Conservation (phyloP, 2,329 filamentous ascomycete genomes). For the Mollisiaceae sp. region DNA sequence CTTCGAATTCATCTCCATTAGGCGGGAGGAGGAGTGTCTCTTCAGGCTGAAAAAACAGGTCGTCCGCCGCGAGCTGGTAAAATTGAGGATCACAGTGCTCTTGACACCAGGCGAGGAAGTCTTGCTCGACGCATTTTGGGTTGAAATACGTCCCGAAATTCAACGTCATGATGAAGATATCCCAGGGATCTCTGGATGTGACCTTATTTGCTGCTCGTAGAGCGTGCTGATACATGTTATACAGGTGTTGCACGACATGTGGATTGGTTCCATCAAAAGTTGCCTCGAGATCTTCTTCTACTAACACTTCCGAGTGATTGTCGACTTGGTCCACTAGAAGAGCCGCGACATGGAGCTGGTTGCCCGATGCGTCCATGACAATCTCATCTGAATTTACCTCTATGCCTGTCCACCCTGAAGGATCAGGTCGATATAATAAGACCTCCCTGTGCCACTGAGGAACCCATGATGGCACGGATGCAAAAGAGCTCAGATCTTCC, state of each 20-base stretch:
- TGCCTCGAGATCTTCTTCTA: background rate
- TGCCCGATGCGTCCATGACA: background rate
- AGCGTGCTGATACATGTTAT: background rate
- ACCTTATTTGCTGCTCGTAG: background rate
- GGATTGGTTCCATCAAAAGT: background rate
- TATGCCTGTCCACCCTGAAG: background rate
- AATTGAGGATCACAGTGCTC: background rate
- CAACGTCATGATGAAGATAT: background rate
- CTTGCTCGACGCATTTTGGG: background rate
- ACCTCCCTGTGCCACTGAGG: background rate
- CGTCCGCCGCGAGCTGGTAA: background rate
- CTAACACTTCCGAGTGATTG: background rate
- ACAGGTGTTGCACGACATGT: background rate
- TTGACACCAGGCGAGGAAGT: background rate
- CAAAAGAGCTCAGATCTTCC: background rate
- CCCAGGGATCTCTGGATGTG: background rate
- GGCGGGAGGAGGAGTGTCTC: background rate
- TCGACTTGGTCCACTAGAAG: background rate
- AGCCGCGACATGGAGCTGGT: background rate
- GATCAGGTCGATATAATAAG: background rate
- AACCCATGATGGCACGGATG: conserved; percentile 1
- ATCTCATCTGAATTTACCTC: background rate
- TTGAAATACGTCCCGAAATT: background rate
- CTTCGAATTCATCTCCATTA: background rate
- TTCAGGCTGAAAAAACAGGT: background rate